Percentiles rank a stretch among this genome's conserved stretches.
phyloP scores from a whole-genome alignment of 179 eudicot species.

The Camellia oleifera region DNA sequence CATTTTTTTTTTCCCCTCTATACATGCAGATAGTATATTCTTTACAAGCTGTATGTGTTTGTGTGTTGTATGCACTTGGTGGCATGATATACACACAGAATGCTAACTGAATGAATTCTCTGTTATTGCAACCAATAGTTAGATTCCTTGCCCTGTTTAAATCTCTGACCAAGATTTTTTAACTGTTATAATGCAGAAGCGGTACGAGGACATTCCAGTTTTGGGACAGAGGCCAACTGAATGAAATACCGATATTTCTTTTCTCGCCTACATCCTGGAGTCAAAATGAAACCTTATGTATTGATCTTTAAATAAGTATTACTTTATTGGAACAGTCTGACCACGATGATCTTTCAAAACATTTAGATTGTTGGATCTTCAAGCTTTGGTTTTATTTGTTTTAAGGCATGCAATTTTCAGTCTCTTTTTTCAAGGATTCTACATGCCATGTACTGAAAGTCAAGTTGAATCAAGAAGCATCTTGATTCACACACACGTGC shows the following conservation, averaged over 20 bases:
- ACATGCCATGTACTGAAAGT: background rate
- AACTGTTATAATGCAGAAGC: conserved; percentile 46
- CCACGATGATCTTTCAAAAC: background rate
- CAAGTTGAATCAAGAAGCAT: background rate
- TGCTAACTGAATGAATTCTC: background rate
- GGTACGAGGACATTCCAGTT: conserved; percentile 69
- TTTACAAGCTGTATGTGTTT: too few relatives aligned
- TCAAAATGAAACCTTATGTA: background rate
- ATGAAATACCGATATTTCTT: conserved; percentile 5
- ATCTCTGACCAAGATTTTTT: background rate
- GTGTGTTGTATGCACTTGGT: background rate
- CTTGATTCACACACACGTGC: background rate
- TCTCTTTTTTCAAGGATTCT: background rate
- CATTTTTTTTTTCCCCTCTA: too few relatives aligned
- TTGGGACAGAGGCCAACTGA: conserved; percentile 66
- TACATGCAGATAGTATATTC: too few relatives aligned
- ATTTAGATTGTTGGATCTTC: background rate
- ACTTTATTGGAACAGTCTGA: background rate
- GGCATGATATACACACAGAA: background rate
- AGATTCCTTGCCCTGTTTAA: background rate
- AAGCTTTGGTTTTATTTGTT: background rate
- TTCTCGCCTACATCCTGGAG: background rate
- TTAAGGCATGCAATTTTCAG: background rate
- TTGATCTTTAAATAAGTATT: conserved; percentile 14
- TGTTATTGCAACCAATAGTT: background rate